Evolutionary conservation across 352 stramenopile genomes (phyloP), one percentile per base, ranked within the genome.

Genomic region (Blastocystis sp.): DNA sequence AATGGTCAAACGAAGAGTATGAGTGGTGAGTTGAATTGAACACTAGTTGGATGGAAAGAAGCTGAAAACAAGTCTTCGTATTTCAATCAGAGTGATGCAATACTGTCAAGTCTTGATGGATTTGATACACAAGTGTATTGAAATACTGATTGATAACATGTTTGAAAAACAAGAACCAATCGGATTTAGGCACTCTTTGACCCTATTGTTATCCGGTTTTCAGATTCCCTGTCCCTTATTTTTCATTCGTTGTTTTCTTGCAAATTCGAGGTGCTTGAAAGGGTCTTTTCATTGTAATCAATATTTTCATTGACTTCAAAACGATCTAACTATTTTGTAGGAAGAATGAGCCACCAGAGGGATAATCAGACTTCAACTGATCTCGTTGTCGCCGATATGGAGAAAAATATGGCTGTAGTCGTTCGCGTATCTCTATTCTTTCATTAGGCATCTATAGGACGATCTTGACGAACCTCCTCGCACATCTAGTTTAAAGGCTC

Each of bases 331-430:
- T 44, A 24, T 22, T 58, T 78, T 48, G 17, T n/a, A 35, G 44
- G n/a, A 35, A 60, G 22, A n/a, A 60, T 81, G 70, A 81, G 70
- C 9, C 22, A 62, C 22, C 59, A n/a, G 22, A n/a, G 9, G 7
- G 68, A 42, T 15, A 60, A 60, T 17, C 35, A 30, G 33, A 81
- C 70, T 33, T 81, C 70, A 15, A 81, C 70, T 15, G 70, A 81
- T 64, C 30, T 81, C 27, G 70, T 81, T 60, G 48, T 81, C 15
- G 70, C 70, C 22, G 70, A 81, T 44, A 81, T 81, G 70, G 70
- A 81, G 40, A 81, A 64, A 24, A 81, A 81, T 44, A 81, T 81
- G 70, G 70, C 70, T 33, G 70, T 81, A 15, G 70, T 81, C 54
- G 70, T 81, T 44, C 51, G 54, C 6, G 70, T 81, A 37, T 0